Conservation (phyloP, 768 basidiomycete species). For the Tulasnella sp. region DNA sequence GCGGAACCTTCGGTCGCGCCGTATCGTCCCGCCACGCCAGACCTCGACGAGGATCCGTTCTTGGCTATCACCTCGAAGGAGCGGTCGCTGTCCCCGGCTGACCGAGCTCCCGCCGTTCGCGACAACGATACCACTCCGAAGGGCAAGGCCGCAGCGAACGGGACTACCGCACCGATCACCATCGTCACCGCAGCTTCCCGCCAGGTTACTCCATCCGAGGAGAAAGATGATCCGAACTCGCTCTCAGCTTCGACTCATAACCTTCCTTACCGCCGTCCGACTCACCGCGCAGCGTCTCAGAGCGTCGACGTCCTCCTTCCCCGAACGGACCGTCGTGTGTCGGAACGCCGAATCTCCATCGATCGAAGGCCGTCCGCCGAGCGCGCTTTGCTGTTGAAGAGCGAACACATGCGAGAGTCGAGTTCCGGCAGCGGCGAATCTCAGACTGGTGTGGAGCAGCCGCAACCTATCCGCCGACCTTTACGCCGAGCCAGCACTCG, state of each 20-base stretch:
- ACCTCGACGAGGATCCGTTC: conserved; percentile 39
- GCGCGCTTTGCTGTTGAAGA: background rate
- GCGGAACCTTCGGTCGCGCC: conserved; percentile 32
- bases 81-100: background rate
- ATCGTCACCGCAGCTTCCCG: conserved; percentile 19
- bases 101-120: background rate
- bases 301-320: conserved; percentile 26
- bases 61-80: background rate
- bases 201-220: conserved; percentile 8
- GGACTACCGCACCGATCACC: background rate
- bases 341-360: background rate
- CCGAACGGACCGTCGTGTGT: conserved; percentile 11
- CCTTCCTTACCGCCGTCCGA: conserved; percentile 21
- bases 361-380: conserved; percentile 14
- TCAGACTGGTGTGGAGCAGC: background rate
- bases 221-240: background rate
- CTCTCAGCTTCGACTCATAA: background rate
- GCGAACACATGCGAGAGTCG: conserved; percentile 8
- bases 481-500: conserved; percentile 24
- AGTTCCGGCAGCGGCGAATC: conserved; percentile 25
- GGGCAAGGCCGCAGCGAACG: background rate
- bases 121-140: conserved; percentile 18
- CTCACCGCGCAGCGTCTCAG: conserved; percentile 7
- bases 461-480: conserved; percentile 17
- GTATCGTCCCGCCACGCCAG: conserved; percentile 31